Base-by-base conservation (phyloP, 2,329 filamentous ascomycete genomes). In the Verticillium isaacii region DNA sequence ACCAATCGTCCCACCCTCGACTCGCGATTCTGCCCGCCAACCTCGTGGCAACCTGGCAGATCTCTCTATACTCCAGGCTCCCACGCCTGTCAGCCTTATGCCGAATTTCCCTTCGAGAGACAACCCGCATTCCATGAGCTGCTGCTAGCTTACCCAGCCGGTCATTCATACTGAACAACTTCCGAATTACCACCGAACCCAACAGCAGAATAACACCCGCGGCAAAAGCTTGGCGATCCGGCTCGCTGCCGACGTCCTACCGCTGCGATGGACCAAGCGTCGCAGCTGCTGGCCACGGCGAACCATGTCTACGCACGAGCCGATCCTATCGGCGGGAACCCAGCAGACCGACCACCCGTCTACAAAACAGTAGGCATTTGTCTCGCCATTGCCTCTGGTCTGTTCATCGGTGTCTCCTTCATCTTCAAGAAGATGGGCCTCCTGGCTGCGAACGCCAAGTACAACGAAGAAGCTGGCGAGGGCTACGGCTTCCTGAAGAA, bases 401-500 rank as follows among this genome's bases (percentile, higher is more conserved):
- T 92, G 62, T 98, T 98, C 74, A 99, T 99, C 72, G 95, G 95
- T 60, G 84, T 90, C 15, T 98, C 94, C 0, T 99, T 98, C 74
- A 93, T 98, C 32, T 78, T 99, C 71, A 98, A 98, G 78, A 99
- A 99, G 79, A 83, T 91, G 63, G 95, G 95, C 5, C 78, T 99
- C 68, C 82, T 99, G 64, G 93, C 88, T 74, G 94, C 95, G 58
- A 99, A 98, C 76, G 88, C 91, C 69, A 98, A 98, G 75, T 98
- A 98, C 80, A 90, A 96, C 65, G 93, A 98, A 77, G 92, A 91
- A 67, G 93, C 95, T 0, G 95, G 95, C 63, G 94, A 98, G 76
- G 95, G 95, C 61, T 98, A 98, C 74, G 93, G 94, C 65, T 99
- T 98, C 74, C 86, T 99, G 69, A 97, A 96, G 79, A 98, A 98